Percentiles rank a stretch among this genome's conserved stretches.
Evolutionary conservation across 164 flowering plant species (phyloP).

Genomic region (Magnolia kwangsiensis): DNA sequence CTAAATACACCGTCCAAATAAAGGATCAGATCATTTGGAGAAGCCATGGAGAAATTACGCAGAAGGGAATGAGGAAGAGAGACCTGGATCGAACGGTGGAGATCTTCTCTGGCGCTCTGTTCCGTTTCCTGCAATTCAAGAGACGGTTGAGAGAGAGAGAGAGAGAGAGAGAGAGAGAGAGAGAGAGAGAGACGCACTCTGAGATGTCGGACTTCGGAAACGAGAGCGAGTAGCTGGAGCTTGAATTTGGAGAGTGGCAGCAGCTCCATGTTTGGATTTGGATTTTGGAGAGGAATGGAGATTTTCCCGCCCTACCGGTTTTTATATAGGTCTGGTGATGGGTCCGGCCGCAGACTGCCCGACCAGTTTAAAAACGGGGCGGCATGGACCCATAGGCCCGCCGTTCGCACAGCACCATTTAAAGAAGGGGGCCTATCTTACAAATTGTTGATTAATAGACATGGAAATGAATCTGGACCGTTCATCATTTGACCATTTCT

Average conservation of each 20-base stretch:
- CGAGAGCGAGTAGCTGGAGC: not conserved
- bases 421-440: too few species aligned
- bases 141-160: not conserved
- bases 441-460: too few species aligned
- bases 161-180: not conserved
- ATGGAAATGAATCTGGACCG: too few species aligned
- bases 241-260: not conserved
- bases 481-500: too few species aligned
- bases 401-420: too few species aligned
- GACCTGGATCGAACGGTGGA: not conserved
- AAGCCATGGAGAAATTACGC: not conserved
- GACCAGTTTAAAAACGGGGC: too few species aligned
- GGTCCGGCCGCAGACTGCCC: too few species aligned
- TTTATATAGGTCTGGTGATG: not conserved
- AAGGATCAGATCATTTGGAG: not conserved
- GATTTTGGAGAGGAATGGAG: not conserved
- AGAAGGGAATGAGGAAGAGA: not conserved
- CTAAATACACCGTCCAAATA: not conserved
- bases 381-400: too few species aligned
- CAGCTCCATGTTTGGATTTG: not conserved
- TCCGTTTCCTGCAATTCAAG: not conserved
- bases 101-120: not conserved
- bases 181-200: slow-evolving; percentile 1
- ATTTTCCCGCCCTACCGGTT: not conserved
- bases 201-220: not conserved